Percentiles rank a stretch among this genome's conserved stretches.
phyloP scores from a whole-genome alignment of 148 eudicot genomes.

The Polygonum maritimum region DNA sequence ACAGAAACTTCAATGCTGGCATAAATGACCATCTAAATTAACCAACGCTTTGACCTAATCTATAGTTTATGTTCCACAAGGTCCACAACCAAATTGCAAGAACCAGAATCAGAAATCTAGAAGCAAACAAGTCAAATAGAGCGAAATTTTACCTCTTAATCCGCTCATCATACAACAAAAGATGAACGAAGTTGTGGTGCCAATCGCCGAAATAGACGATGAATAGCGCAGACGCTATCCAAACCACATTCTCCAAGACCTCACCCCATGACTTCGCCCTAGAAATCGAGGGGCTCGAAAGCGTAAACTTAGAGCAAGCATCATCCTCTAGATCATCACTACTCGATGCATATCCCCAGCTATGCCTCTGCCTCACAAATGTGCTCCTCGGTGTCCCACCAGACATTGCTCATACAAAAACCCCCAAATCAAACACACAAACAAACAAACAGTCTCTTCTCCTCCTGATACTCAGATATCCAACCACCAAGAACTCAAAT shows the following conservation, averaged over 20 bases:
- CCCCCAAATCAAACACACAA: background rate
- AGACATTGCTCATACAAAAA: constrained; percentile 37
- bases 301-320: constrained; percentile 59
- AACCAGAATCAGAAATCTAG: background rate
- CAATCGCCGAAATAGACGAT: constrained; percentile 72
- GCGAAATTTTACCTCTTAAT: constrained; percentile 54
- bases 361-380: constrained; percentile 83
- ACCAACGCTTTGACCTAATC: background rate
- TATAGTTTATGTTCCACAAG: background rate
- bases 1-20: background rate
- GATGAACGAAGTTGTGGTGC: constrained; percentile 56
- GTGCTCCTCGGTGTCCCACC: constrained; percentile 70
- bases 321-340: constrained; percentile 88
- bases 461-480: background rate
- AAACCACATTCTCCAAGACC: constrained; percentile 61
- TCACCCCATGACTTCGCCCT: constrained; percentile 59
- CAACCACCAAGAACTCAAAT: background rate
- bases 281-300: constrained; percentile 29
- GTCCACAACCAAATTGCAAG: background rate
- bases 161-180: constrained; percentile 69
- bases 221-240: constrained; percentile 76
- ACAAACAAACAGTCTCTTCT: background rate
- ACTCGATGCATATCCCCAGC: constrained; percentile 77
- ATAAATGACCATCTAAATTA: background rate
- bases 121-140: background rate